phyloP scores from a whole-genome alignment of 192 early-diverging fungal species.

The Phlyctochytrium arcticum region DNA sequence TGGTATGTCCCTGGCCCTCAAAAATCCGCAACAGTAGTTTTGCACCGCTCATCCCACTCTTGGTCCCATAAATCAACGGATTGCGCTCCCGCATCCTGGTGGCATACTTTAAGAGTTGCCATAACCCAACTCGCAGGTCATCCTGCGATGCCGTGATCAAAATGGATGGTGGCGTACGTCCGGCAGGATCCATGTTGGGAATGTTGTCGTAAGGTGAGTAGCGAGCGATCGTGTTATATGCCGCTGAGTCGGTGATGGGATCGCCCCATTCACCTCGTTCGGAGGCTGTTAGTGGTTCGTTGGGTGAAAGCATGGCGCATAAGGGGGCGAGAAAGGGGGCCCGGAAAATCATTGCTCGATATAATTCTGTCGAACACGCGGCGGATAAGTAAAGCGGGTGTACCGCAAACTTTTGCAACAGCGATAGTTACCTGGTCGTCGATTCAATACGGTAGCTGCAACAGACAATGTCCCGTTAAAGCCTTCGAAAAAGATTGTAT shows the following conservation, averaged over 20 bases:
- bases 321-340: conserved; percentile 32
- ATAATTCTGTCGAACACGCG: conserved; percentile 15
- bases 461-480: neutral
- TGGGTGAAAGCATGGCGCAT: conserved; percentile 21
- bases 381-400: neutral
- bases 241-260: neutral
- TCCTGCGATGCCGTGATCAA: conserved; percentile 13
- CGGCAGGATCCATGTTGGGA: neutral
- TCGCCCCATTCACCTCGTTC: conserved; percentile 35
- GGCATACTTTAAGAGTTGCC: conserved; percentile 14
- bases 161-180: neutral
- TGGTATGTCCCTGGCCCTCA: conserved; percentile 1
- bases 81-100: conserved; percentile 15
- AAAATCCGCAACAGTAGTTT: neutral
- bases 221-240: conserved; percentile 6
- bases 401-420: too few relatives aligned
- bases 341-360: conserved; percentile 25
- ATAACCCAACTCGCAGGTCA: conserved; percentile 20
- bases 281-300: conserved; percentile 11
- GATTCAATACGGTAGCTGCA: conserved; percentile 12
- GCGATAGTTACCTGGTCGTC: conserved; percentile 7
- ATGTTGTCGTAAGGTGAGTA: conserved; percentile 29
- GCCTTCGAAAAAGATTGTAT: neutral
- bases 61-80: neutral
- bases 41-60: neutral